Percentiles rank a stretch among this genome's conserved stretches.
Evolutionary conservation across 257 asterid genomes (phyloP).

Genomic region (Fraxinus anomala): DNA sequence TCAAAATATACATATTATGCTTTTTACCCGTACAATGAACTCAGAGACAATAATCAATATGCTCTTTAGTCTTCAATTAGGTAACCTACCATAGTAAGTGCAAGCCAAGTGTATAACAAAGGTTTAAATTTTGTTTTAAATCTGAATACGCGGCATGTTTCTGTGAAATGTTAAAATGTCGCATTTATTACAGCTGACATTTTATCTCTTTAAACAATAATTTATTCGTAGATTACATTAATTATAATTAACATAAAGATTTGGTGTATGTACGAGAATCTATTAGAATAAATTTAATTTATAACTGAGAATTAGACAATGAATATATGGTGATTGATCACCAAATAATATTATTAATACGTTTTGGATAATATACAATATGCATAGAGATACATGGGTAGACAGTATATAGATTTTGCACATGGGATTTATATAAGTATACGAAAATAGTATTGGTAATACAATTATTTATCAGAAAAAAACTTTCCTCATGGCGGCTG

Average conservation of each 20-base stretch:
- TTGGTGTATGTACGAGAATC: slow-evolving; percentile 17
- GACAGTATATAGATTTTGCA: background rate
- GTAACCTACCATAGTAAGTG: slow-evolving; percentile 56
- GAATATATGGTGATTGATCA: background rate
- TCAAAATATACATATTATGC: background rate
- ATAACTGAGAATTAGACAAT: background rate
- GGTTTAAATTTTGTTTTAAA: background rate
- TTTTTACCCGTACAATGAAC: slow-evolving; percentile 18
- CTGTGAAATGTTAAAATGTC: background rate
- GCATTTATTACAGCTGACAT: background rate
- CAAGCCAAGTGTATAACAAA: slow-evolving; percentile 21
- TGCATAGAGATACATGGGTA: background rate
- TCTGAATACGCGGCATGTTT: slow-evolving; percentile 39
- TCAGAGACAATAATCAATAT: slow-evolving; percentile 21
- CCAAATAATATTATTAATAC: background rate
- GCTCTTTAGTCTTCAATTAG: slow-evolving; percentile 59
- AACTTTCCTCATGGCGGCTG: slow-evolving; percentile 28
- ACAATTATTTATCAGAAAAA: background rate
- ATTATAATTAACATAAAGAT: background rate
- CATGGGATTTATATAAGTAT: background rate
- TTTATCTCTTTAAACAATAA: background rate
- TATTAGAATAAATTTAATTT: slow-evolving; percentile 5
- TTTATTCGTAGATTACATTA: background rate
- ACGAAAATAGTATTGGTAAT: background rate
- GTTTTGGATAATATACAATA: background rate